Base-by-base conservation (phyloP, 139 green algal species). In the Edaphochlamys debaryana region DNA sequence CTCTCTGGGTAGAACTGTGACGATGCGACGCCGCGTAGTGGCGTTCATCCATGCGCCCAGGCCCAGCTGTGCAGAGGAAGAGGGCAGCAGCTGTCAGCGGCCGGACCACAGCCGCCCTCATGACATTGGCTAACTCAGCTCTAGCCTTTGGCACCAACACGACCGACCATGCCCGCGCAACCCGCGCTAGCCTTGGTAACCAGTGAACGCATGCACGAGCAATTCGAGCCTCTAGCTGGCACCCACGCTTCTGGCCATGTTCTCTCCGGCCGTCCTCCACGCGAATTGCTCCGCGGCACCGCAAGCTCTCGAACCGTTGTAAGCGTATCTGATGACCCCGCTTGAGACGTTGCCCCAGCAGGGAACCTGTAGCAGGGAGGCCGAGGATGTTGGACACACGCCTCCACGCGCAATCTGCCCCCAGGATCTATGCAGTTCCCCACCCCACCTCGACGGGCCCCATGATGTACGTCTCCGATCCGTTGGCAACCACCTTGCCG, bases 261-360 rank as follows among this genome's bases (percentile, higher is more conserved):
- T 30, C 30, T 84, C 78, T 1, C 30, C 78, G 1, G 34, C 36
- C 34, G 23, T 29, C 2, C 66, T 7, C 78, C 78, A 84, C 1
- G 66, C 37, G 36, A 60, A 84, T 37, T 84, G 78, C 78, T 84
- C 78, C 3, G 78, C 64, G 23, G 78, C 64, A 11, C 50, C 66
- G 67, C 78, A 84, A 36, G 22, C 45, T 3, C 2, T 22, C 0
- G 48, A 45, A 6, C 15, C 27, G 20, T 84, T 50, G 45, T 60
- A 84, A 1, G 38, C 11, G 66, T 69, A 84, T 13, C 4, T 34
- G 1, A 84, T 48, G 1, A 41, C 19, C 27, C 78, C 78, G 36
- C 37, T 84, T 9, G 5, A 25, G 0, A 84, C 66, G 0, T 36
- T 60, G 3, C 78, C 78, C 0, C 5, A 37, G 78, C 78, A 84